phyloP scores from a whole-genome alignment of 805 yeast species.

The Sugiyamaella marilandica region DNA sequence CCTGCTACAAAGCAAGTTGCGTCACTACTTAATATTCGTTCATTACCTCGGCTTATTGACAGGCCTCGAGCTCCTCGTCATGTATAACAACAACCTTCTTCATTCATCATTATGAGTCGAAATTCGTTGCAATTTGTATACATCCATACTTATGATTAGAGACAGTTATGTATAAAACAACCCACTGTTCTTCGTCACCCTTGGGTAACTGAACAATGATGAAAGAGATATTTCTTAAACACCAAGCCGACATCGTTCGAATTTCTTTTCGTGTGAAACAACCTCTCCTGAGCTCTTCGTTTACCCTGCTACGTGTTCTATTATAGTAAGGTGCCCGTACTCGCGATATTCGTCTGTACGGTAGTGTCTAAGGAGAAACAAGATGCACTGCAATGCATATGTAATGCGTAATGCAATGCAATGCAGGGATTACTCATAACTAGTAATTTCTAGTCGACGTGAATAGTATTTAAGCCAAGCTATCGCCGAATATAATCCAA shows the following conservation, averaged over 20 bases:
- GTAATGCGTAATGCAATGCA: not conserved
- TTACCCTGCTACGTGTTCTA: not conserved
- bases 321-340: not conserved
- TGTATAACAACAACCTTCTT: too few relatives aligned
- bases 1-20: too few relatives aligned
- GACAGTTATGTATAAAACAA: too few relatives aligned
- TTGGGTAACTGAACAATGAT: slow-evolving; percentile 2
- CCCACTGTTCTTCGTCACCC: too few relatives aligned
- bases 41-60: too few relatives aligned
- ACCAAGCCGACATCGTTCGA: slow-evolving; percentile 29
- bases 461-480: too few relatives aligned
- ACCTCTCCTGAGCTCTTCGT: not conserved
- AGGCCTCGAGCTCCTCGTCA: too few relatives aligned
- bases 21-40: too few relatives aligned
- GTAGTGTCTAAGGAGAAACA: not conserved
- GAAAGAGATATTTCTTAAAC: not conserved
- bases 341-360: too few relatives aligned
- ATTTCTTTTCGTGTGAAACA: slow-evolving; percentile 27
- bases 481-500: too few relatives aligned
- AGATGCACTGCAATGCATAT: not conserved
- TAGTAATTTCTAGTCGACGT: not conserved
- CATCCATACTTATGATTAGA: too few relatives aligned
- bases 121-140: not conserved
- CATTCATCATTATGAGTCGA: not conserved
- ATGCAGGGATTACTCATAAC: slow-evolving; percentile 4